These are phyloP conservation scores for Mortierella sp. DNA, from an alignment of 371 early-diverging fungal species.

Conservation along the genomic window DNA sequence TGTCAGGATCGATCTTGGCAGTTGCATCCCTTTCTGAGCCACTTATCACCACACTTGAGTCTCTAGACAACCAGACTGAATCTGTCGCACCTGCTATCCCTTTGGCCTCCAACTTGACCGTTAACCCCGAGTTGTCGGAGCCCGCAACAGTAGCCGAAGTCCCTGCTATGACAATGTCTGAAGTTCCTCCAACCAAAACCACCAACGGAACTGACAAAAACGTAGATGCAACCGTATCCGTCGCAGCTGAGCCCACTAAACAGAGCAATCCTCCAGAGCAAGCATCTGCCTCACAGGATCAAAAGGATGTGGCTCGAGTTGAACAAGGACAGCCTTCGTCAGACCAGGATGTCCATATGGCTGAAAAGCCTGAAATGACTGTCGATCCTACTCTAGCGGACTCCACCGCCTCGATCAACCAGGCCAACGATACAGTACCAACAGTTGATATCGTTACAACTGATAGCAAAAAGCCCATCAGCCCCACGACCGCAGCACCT, in stretches of 20 bases:
- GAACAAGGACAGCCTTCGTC: not conserved
- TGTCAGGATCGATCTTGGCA: conserved; percentile 39
- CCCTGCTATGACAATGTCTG: not conserved
- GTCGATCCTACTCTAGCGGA: not conserved
- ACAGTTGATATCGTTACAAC: not conserved
- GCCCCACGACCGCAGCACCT: not conserved
- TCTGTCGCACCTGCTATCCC: not conserved
- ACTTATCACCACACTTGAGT: conserved; percentile 26
- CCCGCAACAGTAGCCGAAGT: not conserved
- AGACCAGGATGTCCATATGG: not conserved
- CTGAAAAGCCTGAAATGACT: not conserved
- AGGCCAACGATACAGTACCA: not conserved
- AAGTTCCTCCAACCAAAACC: not conserved
- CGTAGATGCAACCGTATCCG: not conserved
- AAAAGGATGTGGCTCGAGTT: not conserved
- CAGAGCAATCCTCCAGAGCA: not conserved
- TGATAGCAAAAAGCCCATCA: not conserved
- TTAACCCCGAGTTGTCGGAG: not conserved
- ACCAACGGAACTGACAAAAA: not conserved
- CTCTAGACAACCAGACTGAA: conserved; percentile 12
- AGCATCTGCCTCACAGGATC: not conserved
- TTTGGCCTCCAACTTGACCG: not conserved
- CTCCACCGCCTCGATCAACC: not conserved
- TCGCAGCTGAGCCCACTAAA: not conserved
- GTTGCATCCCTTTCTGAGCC: conserved; percentile 52